Percentiles rank a stretch among this genome's conserved stretches.
Evolutionary conservation across 2,329 filamentous ascomycete genomes (phyloP).

Genomic region (Coniochaeta hoffmannii): DNA sequence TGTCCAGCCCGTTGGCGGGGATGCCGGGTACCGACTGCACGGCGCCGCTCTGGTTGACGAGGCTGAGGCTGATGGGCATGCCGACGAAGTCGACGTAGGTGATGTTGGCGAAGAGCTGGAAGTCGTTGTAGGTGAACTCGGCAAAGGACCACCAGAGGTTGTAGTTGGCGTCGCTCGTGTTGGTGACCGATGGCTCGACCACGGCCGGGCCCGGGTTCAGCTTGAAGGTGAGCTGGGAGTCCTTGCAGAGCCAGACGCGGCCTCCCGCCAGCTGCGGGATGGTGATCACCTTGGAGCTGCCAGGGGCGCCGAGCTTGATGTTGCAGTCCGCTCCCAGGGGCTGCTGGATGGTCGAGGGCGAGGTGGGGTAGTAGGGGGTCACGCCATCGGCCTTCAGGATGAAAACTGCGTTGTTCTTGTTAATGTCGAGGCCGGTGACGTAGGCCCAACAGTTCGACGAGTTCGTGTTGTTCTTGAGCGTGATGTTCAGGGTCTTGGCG

Average conservation of each 20-base stretch:
- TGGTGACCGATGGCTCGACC: constrained; percentile 68
- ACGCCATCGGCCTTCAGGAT: constrained; percentile 59
- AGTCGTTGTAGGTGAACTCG: constrained; percentile 59
- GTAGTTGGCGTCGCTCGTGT: constrained; percentile 56
- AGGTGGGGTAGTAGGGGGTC: constrained; percentile 57
- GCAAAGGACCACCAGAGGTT: constrained; percentile 57
- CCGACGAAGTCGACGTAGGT: constrained; percentile 70
- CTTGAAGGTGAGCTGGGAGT: constrained; percentile 55
- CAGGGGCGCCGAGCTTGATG: constrained; percentile 56
- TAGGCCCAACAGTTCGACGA: constrained; percentile 58
- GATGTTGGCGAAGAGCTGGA: constrained; percentile 60
- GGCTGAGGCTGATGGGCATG: constrained; percentile 52
- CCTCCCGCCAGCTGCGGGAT: constrained; percentile 65
- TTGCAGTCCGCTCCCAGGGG: constrained; percentile 50
- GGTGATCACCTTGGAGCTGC: constrained; percentile 49
- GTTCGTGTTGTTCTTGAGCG: constrained; percentile 57
- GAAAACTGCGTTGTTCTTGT: constrained; percentile 51
- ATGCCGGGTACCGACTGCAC: constrained; percentile 42
- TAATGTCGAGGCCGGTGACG: constrained; percentile 59
- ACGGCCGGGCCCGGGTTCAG: constrained; percentile 62
- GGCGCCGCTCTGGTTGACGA: constrained; percentile 37
- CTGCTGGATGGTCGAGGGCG: constrained; percentile 42
- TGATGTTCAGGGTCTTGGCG: constrained; percentile 45
- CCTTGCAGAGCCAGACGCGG: constrained; percentile 63
- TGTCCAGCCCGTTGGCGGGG: constrained; percentile 35